A percentile compares a stretch with the other conserved stretches of the same genome.
Conservation (phyloP, 805 yeast species). For the Helenozyma rhizophorensis region DNA sequence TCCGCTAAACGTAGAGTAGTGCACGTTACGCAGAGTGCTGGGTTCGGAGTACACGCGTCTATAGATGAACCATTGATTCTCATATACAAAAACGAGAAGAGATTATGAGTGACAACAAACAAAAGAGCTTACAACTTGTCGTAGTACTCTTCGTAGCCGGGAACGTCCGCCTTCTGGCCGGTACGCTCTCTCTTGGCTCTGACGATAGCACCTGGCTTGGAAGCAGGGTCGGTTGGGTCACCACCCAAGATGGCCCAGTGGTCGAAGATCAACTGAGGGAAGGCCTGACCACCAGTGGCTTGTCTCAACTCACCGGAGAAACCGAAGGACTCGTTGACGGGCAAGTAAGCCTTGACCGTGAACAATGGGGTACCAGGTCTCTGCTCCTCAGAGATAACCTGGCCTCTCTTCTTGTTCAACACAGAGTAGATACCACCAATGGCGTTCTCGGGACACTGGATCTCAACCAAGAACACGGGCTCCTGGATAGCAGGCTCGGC, state of each 20-base stretch:
- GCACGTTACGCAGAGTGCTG: no score
- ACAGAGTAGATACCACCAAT: conserved; percentile 99
- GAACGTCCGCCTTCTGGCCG: conserved; percentile 95
- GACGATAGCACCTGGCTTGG: conserved; percentile 61
- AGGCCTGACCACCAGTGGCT: conserved; percentile 99
- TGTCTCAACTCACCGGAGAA: conserved; percentile 99
- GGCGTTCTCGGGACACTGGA: conserved; percentile 98
- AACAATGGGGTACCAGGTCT: conserved; percentile 99
- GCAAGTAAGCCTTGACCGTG: conserved; percentile 99
- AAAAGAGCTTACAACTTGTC: conserved; percentile 64
- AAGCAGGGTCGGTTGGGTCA: conserved; percentile 82
- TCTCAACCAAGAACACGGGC: conserved; percentile 98
- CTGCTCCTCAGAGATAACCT: conserved; percentile 98
- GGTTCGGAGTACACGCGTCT: no score
- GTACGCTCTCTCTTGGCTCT: conserved; percentile 79
- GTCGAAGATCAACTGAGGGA: conserved; percentile 99
- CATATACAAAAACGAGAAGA: conserved; percentile 7
- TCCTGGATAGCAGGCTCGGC: conserved; percentile 99
- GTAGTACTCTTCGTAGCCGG: conserved; percentile 99
- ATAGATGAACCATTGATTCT: conserved; percentile 10
- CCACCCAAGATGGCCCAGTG: conserved; percentile 93
- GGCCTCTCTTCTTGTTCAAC: conserved; percentile 99
- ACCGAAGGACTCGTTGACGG: conserved; percentile 99
- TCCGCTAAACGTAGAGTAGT: no score
- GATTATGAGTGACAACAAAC: conserved; percentile 9